phyloP scores from a whole-genome alignment of 2,329 filamentous ascomycete genomes.

The Colletotrichum shisoi region DNA sequence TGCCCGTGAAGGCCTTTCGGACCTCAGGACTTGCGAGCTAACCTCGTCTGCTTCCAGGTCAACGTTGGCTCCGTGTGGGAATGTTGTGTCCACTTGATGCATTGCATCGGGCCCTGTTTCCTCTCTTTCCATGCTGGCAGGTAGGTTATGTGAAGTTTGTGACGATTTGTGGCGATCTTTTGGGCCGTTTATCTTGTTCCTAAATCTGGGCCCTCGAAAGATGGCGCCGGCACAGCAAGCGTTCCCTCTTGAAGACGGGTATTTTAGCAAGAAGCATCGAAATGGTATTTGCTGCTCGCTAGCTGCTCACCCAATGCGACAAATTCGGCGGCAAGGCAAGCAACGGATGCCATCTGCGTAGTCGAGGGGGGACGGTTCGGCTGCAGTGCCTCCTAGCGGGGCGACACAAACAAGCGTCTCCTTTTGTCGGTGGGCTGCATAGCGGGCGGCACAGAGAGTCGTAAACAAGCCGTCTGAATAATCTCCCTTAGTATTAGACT shows the following conservation, averaged over 20 bases:
- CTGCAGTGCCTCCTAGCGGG: conserved; percentile 18
- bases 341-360: neutral
- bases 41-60: conserved; percentile 39
- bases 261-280: neutral
- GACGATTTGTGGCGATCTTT: neutral
- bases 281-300: conserved; percentile 7
- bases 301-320: neutral
- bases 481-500: neutral
- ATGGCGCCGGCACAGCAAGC: neutral
- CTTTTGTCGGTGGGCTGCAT: neutral
- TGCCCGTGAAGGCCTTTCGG: neutral
- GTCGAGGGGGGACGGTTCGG: conserved; percentile 11
- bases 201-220: neutral
- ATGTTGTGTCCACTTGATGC: conserved; percentile 21
- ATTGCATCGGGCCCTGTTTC: conserved; percentile 21
- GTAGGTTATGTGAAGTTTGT: neutral
- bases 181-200: neutral
- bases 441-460: neutral
- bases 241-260: neutral
- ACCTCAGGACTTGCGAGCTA: conserved; percentile 2
- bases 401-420: conserved; percentile 24
- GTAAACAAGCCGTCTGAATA: neutral
- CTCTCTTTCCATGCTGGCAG: conserved; percentile 22
- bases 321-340: neutral
- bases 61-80: conserved; percentile 15